Conservation (phyloP, 78 protist species). For the Pigoraptor vietnamica region DNA sequence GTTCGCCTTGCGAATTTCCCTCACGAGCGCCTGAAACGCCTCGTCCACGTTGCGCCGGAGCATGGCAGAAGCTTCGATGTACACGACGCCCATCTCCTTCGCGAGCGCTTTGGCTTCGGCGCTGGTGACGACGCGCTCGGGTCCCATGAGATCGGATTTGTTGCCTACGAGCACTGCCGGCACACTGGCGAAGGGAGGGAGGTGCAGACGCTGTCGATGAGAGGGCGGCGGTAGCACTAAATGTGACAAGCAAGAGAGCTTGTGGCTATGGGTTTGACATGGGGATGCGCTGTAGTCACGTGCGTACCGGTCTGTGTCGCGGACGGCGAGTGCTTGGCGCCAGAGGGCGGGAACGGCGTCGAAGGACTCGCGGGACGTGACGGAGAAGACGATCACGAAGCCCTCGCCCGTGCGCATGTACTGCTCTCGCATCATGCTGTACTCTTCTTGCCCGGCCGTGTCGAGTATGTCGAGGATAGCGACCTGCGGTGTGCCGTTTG, state of each 20-base stretch:
- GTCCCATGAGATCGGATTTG: conserved; percentile 64
- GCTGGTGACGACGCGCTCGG: conserved; percentile 39
- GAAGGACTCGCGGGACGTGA: conserved; percentile 32
- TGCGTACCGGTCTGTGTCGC: not conserved
- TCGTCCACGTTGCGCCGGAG: not conserved
- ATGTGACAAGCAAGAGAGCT: too few species aligned
- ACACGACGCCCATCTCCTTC: conserved; percentile 24
- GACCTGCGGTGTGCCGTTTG: not conserved
- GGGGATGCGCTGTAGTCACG: not conserved
- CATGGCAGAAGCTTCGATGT: conserved; percentile 71
- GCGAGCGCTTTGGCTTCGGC: conserved; percentile 63
- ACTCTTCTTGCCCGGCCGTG: conserved; percentile 55
- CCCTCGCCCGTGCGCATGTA: conserved; percentile 49
- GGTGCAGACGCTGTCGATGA: too few species aligned
- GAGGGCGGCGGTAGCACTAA: too few species aligned
- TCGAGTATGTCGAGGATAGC: conserved; percentile 9
- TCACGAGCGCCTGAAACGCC: not conserved
- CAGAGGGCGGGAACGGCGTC: conserved; percentile 8
- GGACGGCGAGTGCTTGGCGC: not conserved
- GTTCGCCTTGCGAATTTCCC: not conserved
- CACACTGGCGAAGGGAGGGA: not conserved
- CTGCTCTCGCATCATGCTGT: conserved; percentile 10
- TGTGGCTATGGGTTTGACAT: too few species aligned
- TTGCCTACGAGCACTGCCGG: conserved; percentile 86
- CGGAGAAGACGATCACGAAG: conserved; percentile 58